Evolutionary conservation across 140 eudicot species (phyloP).

Genomic region (Erigeron philadelphicus): DNA sequence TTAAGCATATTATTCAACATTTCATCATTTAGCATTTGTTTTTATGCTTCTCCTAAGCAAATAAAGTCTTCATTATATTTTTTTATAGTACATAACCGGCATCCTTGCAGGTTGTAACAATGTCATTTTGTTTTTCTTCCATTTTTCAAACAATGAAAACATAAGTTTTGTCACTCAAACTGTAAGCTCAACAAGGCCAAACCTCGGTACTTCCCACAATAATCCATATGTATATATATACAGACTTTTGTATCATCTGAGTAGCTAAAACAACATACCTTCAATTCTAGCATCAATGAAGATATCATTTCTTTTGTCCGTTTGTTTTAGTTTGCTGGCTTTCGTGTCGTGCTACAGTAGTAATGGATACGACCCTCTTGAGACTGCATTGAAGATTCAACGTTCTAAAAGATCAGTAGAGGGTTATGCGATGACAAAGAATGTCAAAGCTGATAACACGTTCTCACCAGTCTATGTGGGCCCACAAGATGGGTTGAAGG

Average conservation of each 20-base stretch:
- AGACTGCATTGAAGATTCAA: constrained; percentile 29
- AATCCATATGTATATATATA: constrained; percentile 8
- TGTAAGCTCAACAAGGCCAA: constrained; percentile 17
- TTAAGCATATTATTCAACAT: constrained; percentile 5
- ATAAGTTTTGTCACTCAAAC: constrained; percentile 21
- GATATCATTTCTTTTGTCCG: constrained; percentile 22
- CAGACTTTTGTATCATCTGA: not conserved
- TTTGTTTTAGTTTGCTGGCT: constrained; percentile 30
- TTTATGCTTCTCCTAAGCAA: constrained; percentile 2
- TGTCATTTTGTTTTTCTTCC: not conserved
- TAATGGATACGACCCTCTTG: constrained; percentile 44
- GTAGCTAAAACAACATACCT: constrained; percentile 11
- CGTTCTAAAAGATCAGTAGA: constrained; percentile 18
- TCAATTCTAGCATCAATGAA: constrained; percentile 14
- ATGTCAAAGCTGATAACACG: not conserved
- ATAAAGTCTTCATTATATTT: not conserved
- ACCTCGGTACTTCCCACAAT: constrained; percentile 25
- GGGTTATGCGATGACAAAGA: not conserved
- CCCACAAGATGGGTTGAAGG: constrained; percentile 49
- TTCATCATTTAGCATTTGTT: not conserved
- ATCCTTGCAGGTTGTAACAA: not conserved
- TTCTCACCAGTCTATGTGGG: constrained; percentile 40
- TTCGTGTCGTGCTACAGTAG: constrained; percentile 41
- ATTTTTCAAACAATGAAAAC: constrained; percentile 19
- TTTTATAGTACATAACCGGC: not conserved